Conservation (phyloP, 805 yeast genomes). For the Suhomyces kilbournensis region DNA sequence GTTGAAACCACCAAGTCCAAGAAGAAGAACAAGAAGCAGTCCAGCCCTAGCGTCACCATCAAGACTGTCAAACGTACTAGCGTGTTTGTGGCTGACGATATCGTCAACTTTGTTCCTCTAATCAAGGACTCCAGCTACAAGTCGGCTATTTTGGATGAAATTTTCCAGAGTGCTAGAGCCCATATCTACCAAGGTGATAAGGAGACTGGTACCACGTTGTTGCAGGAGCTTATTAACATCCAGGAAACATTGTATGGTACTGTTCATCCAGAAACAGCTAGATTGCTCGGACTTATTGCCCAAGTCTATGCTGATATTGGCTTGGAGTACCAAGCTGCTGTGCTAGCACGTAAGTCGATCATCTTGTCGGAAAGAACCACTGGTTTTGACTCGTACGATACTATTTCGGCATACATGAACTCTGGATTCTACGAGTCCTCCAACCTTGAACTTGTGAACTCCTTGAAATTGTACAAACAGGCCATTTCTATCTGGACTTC, state of each 20-base stretch:
- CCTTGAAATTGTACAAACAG: conserved; percentile 60
- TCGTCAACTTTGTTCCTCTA: conserved; percentile 69
- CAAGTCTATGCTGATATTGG: conserved; percentile 63
- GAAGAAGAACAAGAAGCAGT: conserved; percentile 33
- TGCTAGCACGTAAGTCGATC: conserved; percentile 64
- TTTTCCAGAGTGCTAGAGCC: conserved; percentile 60
- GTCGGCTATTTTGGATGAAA: conserved; percentile 69
- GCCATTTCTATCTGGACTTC: conserved; percentile 57
- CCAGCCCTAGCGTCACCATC: conserved; percentile 8
- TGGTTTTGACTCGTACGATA: conserved; percentile 80
- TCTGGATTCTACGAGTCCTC: conserved; percentile 69
- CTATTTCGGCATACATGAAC: conserved; percentile 68
- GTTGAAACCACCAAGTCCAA: conserved; percentile 18
- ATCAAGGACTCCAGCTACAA: conserved; percentile 67
- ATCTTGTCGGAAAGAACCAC: conserved; percentile 72
- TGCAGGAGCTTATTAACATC: conserved; percentile 67
- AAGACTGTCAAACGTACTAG: conserved; percentile 25
- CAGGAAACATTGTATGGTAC: conserved; percentile 82
- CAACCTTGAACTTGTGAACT: conserved; percentile 55
- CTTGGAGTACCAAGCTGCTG: conserved; percentile 55
- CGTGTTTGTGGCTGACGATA: conserved; percentile 58
- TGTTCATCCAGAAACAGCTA: conserved; percentile 76
- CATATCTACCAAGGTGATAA: conserved; percentile 39
- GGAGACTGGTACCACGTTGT: conserved; percentile 58
- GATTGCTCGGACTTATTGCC: conserved; percentile 63